Conservation (phyloP, 1,139 yeast genomes). For the Hyphopichia wangnamkhiaoensis region DNA sequence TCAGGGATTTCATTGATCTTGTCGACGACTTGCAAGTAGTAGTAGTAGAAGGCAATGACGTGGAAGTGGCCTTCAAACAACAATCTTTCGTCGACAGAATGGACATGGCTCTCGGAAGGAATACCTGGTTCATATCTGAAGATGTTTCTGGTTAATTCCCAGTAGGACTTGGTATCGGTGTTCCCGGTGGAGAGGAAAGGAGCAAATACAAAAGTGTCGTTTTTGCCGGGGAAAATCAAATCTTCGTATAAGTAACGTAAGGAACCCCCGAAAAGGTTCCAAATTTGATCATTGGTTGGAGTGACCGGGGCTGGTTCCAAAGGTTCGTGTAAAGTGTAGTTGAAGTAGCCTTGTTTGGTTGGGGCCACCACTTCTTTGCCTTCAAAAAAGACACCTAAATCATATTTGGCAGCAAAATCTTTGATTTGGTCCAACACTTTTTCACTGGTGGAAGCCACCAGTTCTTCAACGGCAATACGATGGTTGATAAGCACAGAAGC, state of each 20-base stretch:
- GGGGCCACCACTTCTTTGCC: slow-evolving; percentile 30
- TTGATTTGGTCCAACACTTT: slow-evolving; percentile 38
- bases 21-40: slow-evolving; percentile 30
- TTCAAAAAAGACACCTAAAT: slow-evolving; percentile 46
- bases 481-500: slow-evolving; percentile 58
- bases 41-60: slow-evolving; percentile 37
- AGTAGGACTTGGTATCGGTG: slow-evolving; percentile 44
- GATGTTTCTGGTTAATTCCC: slow-evolving; percentile 41
- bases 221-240: slow-evolving; percentile 29
- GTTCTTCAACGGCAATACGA: slow-evolving; percentile 56
- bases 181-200: slow-evolving; percentile 40
- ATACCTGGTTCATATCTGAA: slow-evolving; percentile 37
- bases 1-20: not conserved
- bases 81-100: slow-evolving; percentile 37
- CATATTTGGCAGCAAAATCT: slow-evolving; percentile 44
- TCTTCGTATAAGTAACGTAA: slow-evolving; percentile 58
- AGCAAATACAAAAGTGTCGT: slow-evolving; percentile 29
- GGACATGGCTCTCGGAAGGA: slow-evolving; percentile 19
- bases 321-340: slow-evolving; percentile 31
- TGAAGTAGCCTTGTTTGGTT: slow-evolving; percentile 47
- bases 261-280: slow-evolving; percentile 58
- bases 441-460: slow-evolving; percentile 39
- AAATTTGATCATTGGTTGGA: slow-evolving; percentile 46
- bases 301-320: slow-evolving; percentile 65
- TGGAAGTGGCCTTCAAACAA: slow-evolving; percentile 23